Percentiles rank a stretch among this genome's conserved stretches.
These are phyloP conservation scores for Spizellomyces sp. DNA, from an alignment of 192 early-diverging fungal species.

Conservation along the genomic window DNA sequence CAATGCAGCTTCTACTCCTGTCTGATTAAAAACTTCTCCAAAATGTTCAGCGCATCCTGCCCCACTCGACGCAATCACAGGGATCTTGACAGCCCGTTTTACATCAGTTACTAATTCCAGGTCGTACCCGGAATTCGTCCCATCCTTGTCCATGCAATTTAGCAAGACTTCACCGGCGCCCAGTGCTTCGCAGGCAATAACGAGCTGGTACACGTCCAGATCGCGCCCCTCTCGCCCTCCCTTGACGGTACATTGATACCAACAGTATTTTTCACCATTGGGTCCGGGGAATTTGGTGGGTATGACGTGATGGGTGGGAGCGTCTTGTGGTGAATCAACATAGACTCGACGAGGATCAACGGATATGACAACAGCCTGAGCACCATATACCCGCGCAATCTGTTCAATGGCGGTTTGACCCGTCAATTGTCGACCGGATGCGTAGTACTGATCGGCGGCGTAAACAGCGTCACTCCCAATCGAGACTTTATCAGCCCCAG, in stretches of 20 bases:
- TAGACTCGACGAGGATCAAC: conserved; percentile 97
- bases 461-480: conserved; percentile 99
- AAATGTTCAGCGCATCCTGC: conserved; percentile 91
- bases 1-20: conserved; percentile 91
- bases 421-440: conserved; percentile 42
- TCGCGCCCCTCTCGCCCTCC: conserved; percentile 96
- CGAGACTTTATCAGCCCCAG: conserved; percentile 98
- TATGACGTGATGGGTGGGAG: conserved; percentile 76
- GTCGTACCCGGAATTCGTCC: conserved; percentile 97
- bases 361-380: conserved; percentile 97
- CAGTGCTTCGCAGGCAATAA: conserved; percentile 81
- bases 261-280: conserved; percentile 91
- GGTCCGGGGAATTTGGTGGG: conserved; percentile 76
- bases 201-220: conserved; percentile 90
- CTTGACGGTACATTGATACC: conserved; percentile 99
- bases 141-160: conserved; percentile 99
- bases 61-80: conserved; percentile 97
- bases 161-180: conserved; percentile 97
- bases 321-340: conserved; percentile 73
- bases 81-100: conserved; percentile 81
- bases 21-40: conserved; percentile 79
- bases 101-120: conserved; percentile 79
- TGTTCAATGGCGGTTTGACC: conserved; percentile 92
- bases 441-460: conserved; percentile 84
- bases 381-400: conserved; percentile 92